These are phyloP conservation scores for Psidium guajava DNA, from an alignment of 345 rosid species.

Conservation along the genomic window DNA sequence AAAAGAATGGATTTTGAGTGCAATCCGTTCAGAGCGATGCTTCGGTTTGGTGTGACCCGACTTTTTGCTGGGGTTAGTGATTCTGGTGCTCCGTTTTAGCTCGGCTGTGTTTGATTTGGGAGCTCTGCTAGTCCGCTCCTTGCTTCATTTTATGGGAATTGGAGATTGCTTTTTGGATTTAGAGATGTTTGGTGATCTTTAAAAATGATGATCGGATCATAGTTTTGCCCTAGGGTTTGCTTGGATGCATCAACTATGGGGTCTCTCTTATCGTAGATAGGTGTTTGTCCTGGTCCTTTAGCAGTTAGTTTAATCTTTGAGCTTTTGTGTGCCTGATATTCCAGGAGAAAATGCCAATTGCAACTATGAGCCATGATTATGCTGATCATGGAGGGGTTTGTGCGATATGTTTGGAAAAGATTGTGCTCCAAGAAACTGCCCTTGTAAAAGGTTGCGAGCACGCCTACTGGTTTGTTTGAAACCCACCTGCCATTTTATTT, in stretches of 20 bases:
- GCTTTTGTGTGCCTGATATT: conserved; percentile 2
- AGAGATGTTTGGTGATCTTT: background rate
- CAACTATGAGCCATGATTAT: conserved; percentile 13
- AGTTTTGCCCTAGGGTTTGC: background rate
- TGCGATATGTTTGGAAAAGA: conserved; percentile 79
- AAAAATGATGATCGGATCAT: background rate
- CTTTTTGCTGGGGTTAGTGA: background rate
- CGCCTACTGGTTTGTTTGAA: conserved; percentile 74
- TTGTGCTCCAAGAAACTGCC: conserved; percentile 79
- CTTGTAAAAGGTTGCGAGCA: conserved; percentile 94
- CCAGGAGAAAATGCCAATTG: conserved; percentile 32
- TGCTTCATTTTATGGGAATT: background rate
- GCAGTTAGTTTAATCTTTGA: background rate
- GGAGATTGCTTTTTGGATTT: background rate
- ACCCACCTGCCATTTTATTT: background rate
- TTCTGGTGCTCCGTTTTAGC: background rate
- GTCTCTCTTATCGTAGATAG: background rate
- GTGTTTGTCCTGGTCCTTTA: background rate
- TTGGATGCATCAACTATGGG: background rate
- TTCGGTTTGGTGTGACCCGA: background rate
- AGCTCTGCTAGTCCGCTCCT: background rate
- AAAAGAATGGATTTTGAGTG: background rate
- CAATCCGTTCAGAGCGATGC: background rate
- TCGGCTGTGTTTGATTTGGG: background rate
- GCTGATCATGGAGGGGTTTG: conserved; percentile 68